Evolutionary conservation across 2,329 filamentous ascomycete genomes (phyloP), one percentile per base, ranked within the genome.

Genomic region (Epichloe hybrida): DNA sequence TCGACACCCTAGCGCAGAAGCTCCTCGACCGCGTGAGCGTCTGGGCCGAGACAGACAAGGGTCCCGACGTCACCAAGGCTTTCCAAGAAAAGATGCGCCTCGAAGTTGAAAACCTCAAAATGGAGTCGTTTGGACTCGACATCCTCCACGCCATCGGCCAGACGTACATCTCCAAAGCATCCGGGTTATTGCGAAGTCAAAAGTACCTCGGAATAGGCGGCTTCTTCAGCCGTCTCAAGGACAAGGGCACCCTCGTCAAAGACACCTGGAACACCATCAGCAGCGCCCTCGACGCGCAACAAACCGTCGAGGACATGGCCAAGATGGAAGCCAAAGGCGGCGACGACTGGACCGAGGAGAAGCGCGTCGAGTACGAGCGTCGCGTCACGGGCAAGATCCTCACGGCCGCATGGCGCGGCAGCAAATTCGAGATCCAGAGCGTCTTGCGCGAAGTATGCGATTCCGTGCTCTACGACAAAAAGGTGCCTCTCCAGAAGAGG

Each of bases 301-400:
- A 95, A 73, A 95, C 90, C 53, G 95, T 98, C 81, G 91, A 98
- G 72, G 91, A 96, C 68, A 97, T 98, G 93, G 90, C 89, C 50
- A 89, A 91, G 66, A 76, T 91, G 69, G 93, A 98, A 72, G 87
- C 96, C 73, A 83, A 84, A 62, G 93, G 91, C 49, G 93, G 93
- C 47, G 93, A 96, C 51, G 89, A 95, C 54, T 98, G 93, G 93
- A 97, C 93, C 1, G 93, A 98, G 55, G 93, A 97, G 80, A 90
- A 86, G 74, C 89, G 90, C 70, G 83, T 84, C 41, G 93, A 98
- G 71, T 96, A 95, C 62, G 93, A 97, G 75, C 84, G 91, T 63
- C 83, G 85, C 59, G 91, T 97, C 23, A 98, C 93, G 9, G 93
- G 93, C 62, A 98, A 98, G 79, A 97, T 98, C 57, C 79, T 98